Base-by-base conservation (phyloP, 1,284 basidiomycete genomes). In the Erythrobasidium hasegawianum region DNA sequence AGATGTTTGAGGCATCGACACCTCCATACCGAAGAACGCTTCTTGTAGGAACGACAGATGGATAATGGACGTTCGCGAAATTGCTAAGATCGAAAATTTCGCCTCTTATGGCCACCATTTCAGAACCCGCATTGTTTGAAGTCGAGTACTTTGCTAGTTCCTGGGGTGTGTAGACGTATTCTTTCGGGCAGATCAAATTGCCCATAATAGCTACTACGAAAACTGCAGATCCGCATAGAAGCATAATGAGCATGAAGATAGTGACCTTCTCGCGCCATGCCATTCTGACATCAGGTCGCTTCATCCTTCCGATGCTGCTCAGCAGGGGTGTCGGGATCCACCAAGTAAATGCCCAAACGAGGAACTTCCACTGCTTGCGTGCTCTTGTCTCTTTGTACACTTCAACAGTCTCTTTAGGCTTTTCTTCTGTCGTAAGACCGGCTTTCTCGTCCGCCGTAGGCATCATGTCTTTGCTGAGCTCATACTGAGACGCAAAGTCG, bases 251-350 rank as follows among this genome's bases (percentile, higher is more conserved):
- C 69, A 96, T 79, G 79, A 98, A 97, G 77, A 97, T 85, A 2
- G 94, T 90, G 0, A 98, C 82, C 80, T 97, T 98, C 79, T 98
- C 95, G 72, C 94, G 81, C 95, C 94, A 97, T 0, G 95, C 95
- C 79, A 97, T 93, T 49, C 89, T 86, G 45, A 98, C 83, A 74
- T 98, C 96, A 69, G 88, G 79, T 11, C 94, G 87, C 80, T 97
- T 97, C 89, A 98, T 93, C 22, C 90, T 83, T 1, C 90, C 90
- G 62, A 90, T 74, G 76, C 83, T 86, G 16, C 79, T 81, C 50
- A 98, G 80, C 59, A 87, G 77, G 13, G 84, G 83, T 22, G 83
- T 86, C 0, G 94, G 95, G 7, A 92, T 78, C 88, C 89, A 97
- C 81, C 84, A 97, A 0, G 93, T 98, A 59, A 97, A 81, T n/a